phyloP scores from a whole-genome alignment of 768 basidiomycete species.

The Lactarius trivialis region DNA sequence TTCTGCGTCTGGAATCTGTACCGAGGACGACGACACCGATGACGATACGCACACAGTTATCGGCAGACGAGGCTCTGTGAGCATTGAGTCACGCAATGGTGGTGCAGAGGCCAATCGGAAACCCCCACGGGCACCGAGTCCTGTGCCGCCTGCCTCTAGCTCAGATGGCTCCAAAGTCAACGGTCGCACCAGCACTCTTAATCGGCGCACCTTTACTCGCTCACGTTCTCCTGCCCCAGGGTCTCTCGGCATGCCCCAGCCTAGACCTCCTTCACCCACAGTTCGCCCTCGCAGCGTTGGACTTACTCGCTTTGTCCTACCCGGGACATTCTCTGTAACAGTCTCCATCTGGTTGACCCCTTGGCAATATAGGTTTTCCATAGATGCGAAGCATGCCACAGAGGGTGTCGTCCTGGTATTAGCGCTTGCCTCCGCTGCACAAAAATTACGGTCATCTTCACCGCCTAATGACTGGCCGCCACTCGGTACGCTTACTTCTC shows the following conservation, averaged over 20 bases:
- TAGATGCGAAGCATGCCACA: conserved; percentile 54
- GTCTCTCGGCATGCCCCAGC: conserved; percentile 30
- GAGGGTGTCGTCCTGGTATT: conserved; percentile 62
- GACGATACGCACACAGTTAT: conserved; percentile 32
- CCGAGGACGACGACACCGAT: conserved; percentile 55
- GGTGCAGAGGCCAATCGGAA: conserved; percentile 1
- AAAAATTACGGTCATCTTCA: conserved; percentile 35
- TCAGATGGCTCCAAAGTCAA: conserved; percentile 38
- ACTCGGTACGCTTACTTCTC: conserved; percentile 17
- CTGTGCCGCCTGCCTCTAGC: conserved; percentile 26
- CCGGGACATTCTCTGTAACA: conserved; percentile 40
- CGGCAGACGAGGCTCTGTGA: conserved; percentile 7
- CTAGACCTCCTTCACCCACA: conserved; percentile 37
- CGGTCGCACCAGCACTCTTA: conserved; percentile 30
- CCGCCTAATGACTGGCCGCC: conserved; percentile 12
- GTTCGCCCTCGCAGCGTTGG: conserved; percentile 34
- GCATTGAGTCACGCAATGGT: conserved; percentile 9
- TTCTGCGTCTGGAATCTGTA: conserved; percentile 45
- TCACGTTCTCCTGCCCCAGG: conserved; percentile 58
- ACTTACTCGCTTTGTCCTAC: conserved; percentile 37
- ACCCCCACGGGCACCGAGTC: conserved; percentile 13
- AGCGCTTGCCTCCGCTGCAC: conserved; percentile 52
- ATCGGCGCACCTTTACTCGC: conserved; percentile 54
- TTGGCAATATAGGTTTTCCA: conserved; percentile 41
- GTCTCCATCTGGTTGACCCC: conserved; percentile 40